Base-by-base conservation (phyloP, 2,329 filamentous ascomycete genomes). In the Pestalotiopsis fici region DNA sequence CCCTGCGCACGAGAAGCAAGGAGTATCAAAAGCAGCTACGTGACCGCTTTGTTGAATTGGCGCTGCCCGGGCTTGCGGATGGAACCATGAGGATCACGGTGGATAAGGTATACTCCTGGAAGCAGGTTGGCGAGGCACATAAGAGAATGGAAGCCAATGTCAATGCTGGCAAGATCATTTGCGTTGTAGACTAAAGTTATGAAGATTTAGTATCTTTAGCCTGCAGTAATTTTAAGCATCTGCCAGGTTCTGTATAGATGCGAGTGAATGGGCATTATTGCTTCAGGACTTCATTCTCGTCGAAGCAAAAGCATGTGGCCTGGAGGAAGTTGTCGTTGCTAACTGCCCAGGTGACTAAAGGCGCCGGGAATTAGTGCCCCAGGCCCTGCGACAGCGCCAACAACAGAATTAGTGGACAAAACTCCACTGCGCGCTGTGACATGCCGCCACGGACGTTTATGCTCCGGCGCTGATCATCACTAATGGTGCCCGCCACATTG, bases 91-190 rank as follows among this genome's bases (percentile, higher is more conserved):
- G 39, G 21, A 63, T 63, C n/a, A 63, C 39, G 21, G 60, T 63
- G 35, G 60, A 63, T 39, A 63, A 50, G 27, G 39, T 63, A 18
- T 63, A 25, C 23, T 63, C 60, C 18, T 63, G 60, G 60, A 50
- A 63, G n/a, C 35, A 63, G n/a, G 60, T 63, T 5, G 35, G 35
- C 6, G 60, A 63, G 15, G 60, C 60, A 31, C 35, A 63, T 25
- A 63, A 63, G 37, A 35, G 60, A 37, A 63, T 63, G 60, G 60
- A 63, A 31, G 39, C 60, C 3, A 63, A 63, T 18, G 37, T 27
- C n/a, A 63, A 43, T 50, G 60, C 60, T 23, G 60, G 60, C 35
- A 63, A 63, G 25, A 23, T 63, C 12, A 63, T 63, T 15, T 50
- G 60, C 50, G 60, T 63, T 18, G 39, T 63, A 13, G 39, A 63